Evolutionary conservation across 768 basidiomycete genomes (phyloP).

Genomic region (Crassisporium funariophilum): DNA sequence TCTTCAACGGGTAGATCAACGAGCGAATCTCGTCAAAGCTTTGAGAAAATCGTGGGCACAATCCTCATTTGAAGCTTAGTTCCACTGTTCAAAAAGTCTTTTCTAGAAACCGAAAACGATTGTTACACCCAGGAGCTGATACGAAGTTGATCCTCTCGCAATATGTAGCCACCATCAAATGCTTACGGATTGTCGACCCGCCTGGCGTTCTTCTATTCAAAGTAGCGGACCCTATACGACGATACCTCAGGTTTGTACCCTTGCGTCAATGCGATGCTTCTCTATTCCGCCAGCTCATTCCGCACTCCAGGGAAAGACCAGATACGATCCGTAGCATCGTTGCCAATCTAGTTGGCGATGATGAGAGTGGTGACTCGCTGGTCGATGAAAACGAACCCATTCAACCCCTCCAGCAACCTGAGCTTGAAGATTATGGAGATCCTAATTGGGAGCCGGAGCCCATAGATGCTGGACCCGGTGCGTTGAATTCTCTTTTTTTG

Average conservation of each 20-base stretch:
- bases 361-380: conserved; percentile 76
- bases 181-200: conserved; percentile 88
- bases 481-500: conserved; percentile 14
- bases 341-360: conserved; percentile 84
- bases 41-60: conserved; percentile 75
- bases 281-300: not conserved
- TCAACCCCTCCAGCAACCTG: conserved; percentile 70
- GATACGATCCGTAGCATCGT: conserved; percentile 97
- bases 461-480: conserved; percentile 93
- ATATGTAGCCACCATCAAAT: conserved; percentile 93
- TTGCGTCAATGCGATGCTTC: not conserved
- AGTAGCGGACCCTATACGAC: conserved; percentile 89
- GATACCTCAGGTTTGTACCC: conserved; percentile 72
- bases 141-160: conserved; percentile 87
- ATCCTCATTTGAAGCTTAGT: not conserved
- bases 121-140: conserved; percentile 95
- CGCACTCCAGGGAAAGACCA: conserved; percentile 63
- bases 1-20: conserved; percentile 77
- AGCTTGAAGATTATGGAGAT: conserved; percentile 87
- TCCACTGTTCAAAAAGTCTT: conserved; percentile 3
- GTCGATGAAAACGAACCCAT: conserved; percentile 85
- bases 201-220: conserved; percentile 91
- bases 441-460: conserved; percentile 97
- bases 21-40: conserved; percentile 71
- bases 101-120: conserved; percentile 76